phyloP scores from a whole-genome alignment of 2,329 filamentous ascomycete genomes.

The Lecanosticta acicola region DNA sequence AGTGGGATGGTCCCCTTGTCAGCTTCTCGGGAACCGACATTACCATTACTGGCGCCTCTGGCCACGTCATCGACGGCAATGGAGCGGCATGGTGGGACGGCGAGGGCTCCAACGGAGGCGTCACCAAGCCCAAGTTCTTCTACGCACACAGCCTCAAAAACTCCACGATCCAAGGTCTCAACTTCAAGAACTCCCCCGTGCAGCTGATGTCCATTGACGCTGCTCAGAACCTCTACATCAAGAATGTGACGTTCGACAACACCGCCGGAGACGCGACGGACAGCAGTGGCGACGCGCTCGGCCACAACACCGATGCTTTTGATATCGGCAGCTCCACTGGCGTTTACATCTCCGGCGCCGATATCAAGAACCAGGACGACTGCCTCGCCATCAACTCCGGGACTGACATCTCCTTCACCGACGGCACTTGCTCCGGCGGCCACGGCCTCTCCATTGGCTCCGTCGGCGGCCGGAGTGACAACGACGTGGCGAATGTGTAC shows the following conservation, averaged over 20 bases:
- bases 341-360: constrained; percentile 26
- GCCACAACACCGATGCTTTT: constrained; percentile 37
- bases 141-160: constrained; percentile 36
- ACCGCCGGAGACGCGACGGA: constrained; percentile 36
- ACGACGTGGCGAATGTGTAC: constrained; percentile 49
- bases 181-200: constrained; percentile 39
- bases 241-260: constrained; percentile 38
- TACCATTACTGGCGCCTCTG: constrained; percentile 49
- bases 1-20: constrained; percentile 61
- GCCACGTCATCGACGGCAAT: constrained; percentile 48
- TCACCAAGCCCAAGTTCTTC: constrained; percentile 38
- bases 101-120: constrained; percentile 44
- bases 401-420: constrained; percentile 25
- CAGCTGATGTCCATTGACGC: constrained; percentile 37
- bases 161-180: constrained; percentile 35
- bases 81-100: constrained; percentile 43
- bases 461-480: constrained; percentile 49
- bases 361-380: constrained; percentile 33
- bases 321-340: constrained; percentile 31
- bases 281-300: constrained; percentile 33
- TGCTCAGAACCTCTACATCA: constrained; percentile 32
- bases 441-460: constrained; percentile 33
- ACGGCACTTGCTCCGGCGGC: constrained; percentile 22
- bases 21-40: constrained; percentile 54
- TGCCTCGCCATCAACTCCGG: constrained; percentile 30